Conservation (phyloP, 768 basidiomycete species). For the Infundibulicybe gibba region DNA sequence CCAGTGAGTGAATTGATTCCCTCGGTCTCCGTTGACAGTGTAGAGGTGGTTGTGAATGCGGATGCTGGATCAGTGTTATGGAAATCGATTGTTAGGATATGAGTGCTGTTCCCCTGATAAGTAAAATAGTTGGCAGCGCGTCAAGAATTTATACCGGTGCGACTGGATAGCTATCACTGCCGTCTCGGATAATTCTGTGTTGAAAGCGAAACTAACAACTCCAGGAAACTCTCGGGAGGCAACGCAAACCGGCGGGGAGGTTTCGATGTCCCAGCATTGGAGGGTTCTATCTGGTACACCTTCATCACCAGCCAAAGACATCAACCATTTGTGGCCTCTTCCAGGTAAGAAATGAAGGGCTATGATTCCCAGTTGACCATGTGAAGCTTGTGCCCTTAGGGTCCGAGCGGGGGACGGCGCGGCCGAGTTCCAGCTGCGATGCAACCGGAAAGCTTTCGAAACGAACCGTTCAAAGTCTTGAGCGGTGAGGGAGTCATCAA, state of each 20-base stretch:
- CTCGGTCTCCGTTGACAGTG: slow-evolving; percentile 25
- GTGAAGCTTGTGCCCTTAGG: slow-evolving; percentile 18
- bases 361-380: slow-evolving; percentile 29
- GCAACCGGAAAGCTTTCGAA: slow-evolving; percentile 35
- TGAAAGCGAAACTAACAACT: slow-evolving; percentile 44
- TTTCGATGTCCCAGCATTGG: slow-evolving; percentile 55
- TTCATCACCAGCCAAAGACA: slow-evolving; percentile 35
- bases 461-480: slow-evolving; percentile 41
- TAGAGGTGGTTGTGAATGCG: slow-evolving; percentile 29
- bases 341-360: slow-evolving; percentile 46
- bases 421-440: slow-evolving; percentile 45
- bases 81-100: slow-evolving; percentile 38
- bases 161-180: slow-evolving; percentile 40
- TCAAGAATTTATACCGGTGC: slow-evolving; percentile 26
- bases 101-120: slow-evolving; percentile 25
- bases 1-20: slow-evolving; percentile 32
- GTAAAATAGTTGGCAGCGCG: background rate
- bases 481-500: slow-evolving; percentile 33
- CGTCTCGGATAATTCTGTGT: slow-evolving; percentile 28
- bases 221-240: slow-evolving; percentile 33
- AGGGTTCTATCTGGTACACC: slow-evolving; percentile 27
- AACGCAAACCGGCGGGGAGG: slow-evolving; percentile 30
- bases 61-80: slow-evolving; percentile 27
- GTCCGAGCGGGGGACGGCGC: slow-evolving; percentile 27
- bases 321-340: slow-evolving; percentile 36